phyloP scores from a whole-genome alignment of 352 stramenopile species.

The Paralagenidium karlingii region DNA sequence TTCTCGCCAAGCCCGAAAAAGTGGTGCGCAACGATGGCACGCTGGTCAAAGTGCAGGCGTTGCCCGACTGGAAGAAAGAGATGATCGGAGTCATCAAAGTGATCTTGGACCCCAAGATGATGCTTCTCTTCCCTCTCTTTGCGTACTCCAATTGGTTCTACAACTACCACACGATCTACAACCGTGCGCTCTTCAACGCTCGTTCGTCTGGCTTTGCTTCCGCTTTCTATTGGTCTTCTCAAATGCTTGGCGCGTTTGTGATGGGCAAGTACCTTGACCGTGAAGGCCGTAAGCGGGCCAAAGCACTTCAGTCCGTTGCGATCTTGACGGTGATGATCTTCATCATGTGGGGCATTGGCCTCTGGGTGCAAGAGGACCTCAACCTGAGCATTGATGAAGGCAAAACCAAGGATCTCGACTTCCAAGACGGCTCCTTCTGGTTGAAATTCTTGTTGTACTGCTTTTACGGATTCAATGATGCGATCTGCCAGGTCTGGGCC shows the following conservation, averaged over 20 bases:
- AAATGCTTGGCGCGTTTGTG: conserved; percentile 21
- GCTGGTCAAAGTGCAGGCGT: too few relatives aligned
- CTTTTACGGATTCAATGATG: conserved; percentile 57
- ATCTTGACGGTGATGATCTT: conserved; percentile 5
- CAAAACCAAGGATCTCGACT: conserved; percentile 16
- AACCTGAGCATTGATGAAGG: too few relatives aligned
- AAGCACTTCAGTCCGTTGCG: too few relatives aligned
- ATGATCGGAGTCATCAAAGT: too few relatives aligned
- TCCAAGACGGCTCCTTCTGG: conserved; percentile 11
- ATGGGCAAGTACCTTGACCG: conserved; percentile 15
- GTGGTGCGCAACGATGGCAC: conserved; percentile 14
- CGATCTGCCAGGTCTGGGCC: conserved; percentile 59
- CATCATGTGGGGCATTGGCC: conserved; percentile 11
- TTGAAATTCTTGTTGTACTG: conserved; percentile 41
- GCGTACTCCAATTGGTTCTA: conserved; percentile 60
- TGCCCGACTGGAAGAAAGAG: too few relatives aligned
- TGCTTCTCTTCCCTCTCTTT: conserved; percentile 28
- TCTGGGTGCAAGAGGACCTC: conserved; percentile 14
- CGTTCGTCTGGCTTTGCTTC: conserved; percentile 21
- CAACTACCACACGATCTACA: conserved; percentile 46
- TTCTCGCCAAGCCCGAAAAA: conserved; percentile 15
- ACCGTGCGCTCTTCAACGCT: conserved; percentile 25
- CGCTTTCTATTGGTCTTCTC: conserved; percentile 24
- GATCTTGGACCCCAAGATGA: conserved; percentile 7
- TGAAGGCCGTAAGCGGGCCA: not conserved